These are phyloP conservation scores for Syzygium aromaticum DNA, from an alignment of 345 rosid species.

Conservation along the genomic window DNA sequence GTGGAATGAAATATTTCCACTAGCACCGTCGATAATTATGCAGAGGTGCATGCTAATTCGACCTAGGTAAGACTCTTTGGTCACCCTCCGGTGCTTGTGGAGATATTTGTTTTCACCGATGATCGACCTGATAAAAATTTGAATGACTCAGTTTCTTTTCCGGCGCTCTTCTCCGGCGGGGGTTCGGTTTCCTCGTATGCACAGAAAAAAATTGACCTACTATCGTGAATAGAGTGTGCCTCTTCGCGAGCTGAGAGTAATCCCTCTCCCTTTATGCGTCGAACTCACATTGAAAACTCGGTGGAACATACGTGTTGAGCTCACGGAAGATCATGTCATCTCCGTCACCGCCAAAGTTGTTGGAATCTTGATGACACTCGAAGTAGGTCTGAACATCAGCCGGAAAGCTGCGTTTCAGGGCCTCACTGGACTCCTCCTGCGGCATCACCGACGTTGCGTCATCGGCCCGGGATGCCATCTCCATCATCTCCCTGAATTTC, in stretches of 20 bases:
- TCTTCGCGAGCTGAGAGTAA: not conserved
- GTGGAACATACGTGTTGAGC: constrained; percentile 30
- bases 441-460: constrained; percentile 8
- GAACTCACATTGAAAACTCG: constrained; percentile 45
- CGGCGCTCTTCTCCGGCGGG: not conserved
- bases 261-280: constrained; percentile 3
- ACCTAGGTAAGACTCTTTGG: not conserved
- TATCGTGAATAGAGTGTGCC: not conserved
- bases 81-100: not conserved
- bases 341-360: constrained; percentile 23
- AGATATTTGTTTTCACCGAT: not conserved
- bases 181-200: not conserved
- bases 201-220: not conserved
- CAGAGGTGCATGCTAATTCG: not conserved
- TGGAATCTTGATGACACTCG: constrained; percentile 48
- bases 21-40: not conserved
- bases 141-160: not conserved
- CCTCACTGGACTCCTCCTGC: constrained; percentile 12
- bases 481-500: constrained; percentile 61
- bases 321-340: constrained; percentile 54
- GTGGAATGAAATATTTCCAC: not conserved
- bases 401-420: constrained; percentile 52
- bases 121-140: not conserved
- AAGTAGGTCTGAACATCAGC: constrained; percentile 75
- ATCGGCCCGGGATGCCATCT: constrained; percentile 35